These are phyloP conservation scores for Chamaenerion angustifolium DNA, from an alignment of 345 rosid species.

Conservation along the genomic window DNA sequence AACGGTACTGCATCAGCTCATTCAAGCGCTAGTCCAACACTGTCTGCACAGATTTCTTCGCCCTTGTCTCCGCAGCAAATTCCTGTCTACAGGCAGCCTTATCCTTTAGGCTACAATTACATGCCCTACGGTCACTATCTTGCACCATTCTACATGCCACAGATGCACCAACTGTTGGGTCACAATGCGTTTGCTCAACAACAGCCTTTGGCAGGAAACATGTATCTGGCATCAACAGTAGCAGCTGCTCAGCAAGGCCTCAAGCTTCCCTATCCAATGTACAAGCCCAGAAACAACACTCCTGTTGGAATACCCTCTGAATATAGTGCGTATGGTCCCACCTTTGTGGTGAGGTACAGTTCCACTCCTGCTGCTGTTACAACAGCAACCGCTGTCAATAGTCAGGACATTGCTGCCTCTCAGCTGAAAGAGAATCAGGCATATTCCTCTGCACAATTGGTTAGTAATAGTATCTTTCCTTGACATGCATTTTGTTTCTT, in stretches of 20 bases:
- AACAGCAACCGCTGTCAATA: constrained; percentile 28
- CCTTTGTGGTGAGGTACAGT: constrained; percentile 30
- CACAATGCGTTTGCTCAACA: constrained; percentile 50
- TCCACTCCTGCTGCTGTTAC: constrained; percentile 26
- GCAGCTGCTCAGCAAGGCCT: constrained; percentile 29
- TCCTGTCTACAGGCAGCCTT: constrained; percentile 57
- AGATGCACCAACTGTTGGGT: constrained; percentile 44
- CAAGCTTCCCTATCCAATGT: constrained; percentile 35
- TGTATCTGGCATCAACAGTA: constrained; percentile 30
- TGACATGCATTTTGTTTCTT: too few relatives aligned
- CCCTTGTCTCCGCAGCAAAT: constrained; percentile 48
- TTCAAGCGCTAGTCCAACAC: constrained; percentile 12
- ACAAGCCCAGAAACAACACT: constrained; percentile 35
- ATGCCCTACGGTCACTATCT: constrained; percentile 50
- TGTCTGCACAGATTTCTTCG: constrained; percentile 28
- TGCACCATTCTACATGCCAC: constrained; percentile 44
- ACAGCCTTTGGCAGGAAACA: constrained; percentile 38
- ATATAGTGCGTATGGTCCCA: constrained; percentile 34
- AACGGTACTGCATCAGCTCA: constrained; percentile 29
- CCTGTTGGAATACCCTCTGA: constrained; percentile 35
- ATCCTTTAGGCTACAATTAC: constrained; percentile 43
- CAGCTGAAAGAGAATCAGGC: constrained; percentile 45
- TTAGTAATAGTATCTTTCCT: constrained; percentile 14
- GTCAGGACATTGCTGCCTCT: constrained; percentile 36
- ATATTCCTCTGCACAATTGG: constrained; percentile 40